Evolutionary conservation across 129 eudicot genomes (phyloP), one percentile per base, ranked within the genome.

Genomic region (Chrysanthemum makinoi): DNA sequence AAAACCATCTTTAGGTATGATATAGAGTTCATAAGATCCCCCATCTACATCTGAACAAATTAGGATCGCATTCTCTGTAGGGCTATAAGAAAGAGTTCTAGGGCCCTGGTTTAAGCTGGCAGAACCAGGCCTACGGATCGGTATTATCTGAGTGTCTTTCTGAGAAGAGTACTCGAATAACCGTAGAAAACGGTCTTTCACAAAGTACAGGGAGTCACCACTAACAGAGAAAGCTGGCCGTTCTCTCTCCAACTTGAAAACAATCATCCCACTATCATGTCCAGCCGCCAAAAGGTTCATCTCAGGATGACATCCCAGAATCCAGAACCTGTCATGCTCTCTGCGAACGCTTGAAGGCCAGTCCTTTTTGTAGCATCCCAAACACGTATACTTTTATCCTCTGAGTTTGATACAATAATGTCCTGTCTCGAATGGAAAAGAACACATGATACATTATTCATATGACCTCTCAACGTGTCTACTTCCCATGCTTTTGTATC

Each of bases 401-500:
- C 87, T 28, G 87, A 83, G 66, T 83, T 83, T 44, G 87, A 80
- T 46, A 83, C 87, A 9, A 83, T 83, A 35, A 83, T 72, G 66
- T 83, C 84, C 70, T 83, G 84, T 65, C 80, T 68, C 4, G 87
- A 76, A 69, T 83, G 81, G 69, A 80, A 80, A 46, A 80, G 80
- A 71, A 88, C 95, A 64, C 95, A 88, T 20, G 95, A 88, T 14
- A 88, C 95, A 64, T 88, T 88, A 68, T 88, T 88, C 95, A 85
- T 88, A 80, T 88, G 95, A 33, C 95, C 95, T 85, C 95, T 78
- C 77, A 88, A 72, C 12, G 95, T 88, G 79, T 88, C 95, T 52
- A 88, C 95, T 76, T 88, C 95, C 95, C 95, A 88, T 22, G 95
- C 95, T 80, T 88, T 88, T 62, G 95, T 83, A 76, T 88, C 95